Percentiles rank a stretch among this genome's conserved stretches.
Evolutionary conservation across 345 rosid genomes (phyloP).

Genomic region (Draba incana): DNA sequence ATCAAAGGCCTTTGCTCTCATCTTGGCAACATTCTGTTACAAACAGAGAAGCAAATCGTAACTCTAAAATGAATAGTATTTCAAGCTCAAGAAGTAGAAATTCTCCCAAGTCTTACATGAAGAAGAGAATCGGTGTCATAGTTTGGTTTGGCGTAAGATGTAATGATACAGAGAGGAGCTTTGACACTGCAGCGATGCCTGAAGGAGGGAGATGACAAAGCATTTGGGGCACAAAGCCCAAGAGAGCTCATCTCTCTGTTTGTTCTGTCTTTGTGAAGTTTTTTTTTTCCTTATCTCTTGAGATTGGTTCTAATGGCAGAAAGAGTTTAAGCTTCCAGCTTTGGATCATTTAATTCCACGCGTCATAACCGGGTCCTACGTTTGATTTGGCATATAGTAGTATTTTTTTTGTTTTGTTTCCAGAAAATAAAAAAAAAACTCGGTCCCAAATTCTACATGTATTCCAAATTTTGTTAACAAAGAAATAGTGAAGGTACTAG

Average conservation of each 20-base stretch:
- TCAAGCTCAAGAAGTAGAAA: too few species aligned
- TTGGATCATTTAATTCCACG: constrained; percentile 21
- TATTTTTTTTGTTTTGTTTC: background rate
- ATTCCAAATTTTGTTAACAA: background rate
- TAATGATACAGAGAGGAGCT: constrained; percentile 31
- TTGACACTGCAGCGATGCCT: constrained; percentile 31
- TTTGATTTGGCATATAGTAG: constrained; percentile 9
- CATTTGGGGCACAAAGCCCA: constrained; percentile 40
- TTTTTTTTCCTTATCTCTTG: constrained; percentile 33
- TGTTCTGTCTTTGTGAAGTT: constrained; percentile 6
- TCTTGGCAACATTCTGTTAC: constrained; percentile 40
- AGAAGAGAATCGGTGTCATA: constrained; percentile 19
- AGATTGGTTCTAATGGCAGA: constrained; percentile 34
- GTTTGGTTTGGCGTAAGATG: constrained; percentile 39
- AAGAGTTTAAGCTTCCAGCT: background rate
- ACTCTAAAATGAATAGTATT: too few species aligned
- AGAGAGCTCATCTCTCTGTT: constrained; percentile 40
- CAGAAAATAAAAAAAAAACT: constrained; percentile 2
- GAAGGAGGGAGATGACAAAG: constrained; percentile 47
- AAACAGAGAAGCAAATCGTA: too few species aligned
- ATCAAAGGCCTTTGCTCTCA: constrained; percentile 29
- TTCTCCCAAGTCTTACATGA: constrained; percentile 36
- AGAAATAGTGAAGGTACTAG: too few species aligned
- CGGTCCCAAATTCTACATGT: background rate
- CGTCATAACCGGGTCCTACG: constrained; percentile 14